Conservation (phyloP, 139 green algal genomes). For the Coelastrella sp. region DNA sequence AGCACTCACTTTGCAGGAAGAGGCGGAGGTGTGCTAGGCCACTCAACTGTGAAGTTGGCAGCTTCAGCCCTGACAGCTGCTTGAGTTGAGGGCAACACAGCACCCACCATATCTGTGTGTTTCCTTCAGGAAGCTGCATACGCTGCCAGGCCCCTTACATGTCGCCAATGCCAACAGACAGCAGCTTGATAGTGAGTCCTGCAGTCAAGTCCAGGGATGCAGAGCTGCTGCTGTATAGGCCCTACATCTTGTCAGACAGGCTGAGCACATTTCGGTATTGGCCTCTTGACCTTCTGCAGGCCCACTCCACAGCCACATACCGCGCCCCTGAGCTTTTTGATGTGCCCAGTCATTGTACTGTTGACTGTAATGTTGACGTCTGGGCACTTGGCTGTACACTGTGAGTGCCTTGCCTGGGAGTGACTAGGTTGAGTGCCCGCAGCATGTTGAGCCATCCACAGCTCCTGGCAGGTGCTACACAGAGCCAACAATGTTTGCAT, state of each 20-base stretch:
- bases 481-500: not conserved
- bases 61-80: not conserved
- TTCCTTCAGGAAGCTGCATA: too few species aligned
- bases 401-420: constrained; percentile 19
- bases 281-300: constrained; percentile 48
- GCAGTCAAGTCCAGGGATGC: too few species aligned
- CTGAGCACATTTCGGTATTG: too few species aligned
- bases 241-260: not conserved
- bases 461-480: not conserved
- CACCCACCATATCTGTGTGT: too few species aligned
- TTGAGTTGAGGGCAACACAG: not conserved
- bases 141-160: too few species aligned
- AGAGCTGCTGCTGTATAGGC: not conserved
- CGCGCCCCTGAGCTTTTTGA: constrained; percentile 95
- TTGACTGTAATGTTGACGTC: constrained; percentile 87
- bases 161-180: not conserved
- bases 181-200: not conserved
- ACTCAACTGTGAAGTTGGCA: not conserved
- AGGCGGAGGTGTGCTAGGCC: constrained; percentile 68
- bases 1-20: constrained; percentile 83
- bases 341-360: constrained; percentile 65
- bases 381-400: constrained; percentile 91
- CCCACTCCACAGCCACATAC: constrained; percentile 87
- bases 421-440: not conserved
- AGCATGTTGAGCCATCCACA: not conserved